A percentile compares a stretch with the other conserved stretches of the same genome.
phyloP scores from a whole-genome alignment of 1,284 basidiomycete species.

The Taiwanofungus camphoratus region DNA sequence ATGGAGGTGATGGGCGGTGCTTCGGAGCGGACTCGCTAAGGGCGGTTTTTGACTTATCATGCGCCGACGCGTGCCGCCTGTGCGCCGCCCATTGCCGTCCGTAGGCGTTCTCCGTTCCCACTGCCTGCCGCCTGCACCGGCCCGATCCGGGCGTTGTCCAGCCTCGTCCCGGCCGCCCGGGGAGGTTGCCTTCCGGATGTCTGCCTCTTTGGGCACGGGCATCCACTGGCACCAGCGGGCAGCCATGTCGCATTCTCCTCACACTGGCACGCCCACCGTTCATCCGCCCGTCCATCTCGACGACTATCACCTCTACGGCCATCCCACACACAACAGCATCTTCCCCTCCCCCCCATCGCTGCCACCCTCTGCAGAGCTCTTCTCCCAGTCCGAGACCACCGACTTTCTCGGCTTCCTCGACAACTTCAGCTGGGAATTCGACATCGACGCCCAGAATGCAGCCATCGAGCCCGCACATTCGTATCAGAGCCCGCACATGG shows the following conservation, averaged over 20 bases:
- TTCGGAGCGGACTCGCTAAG: slow-evolving; percentile 60
- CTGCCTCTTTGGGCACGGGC: background rate
- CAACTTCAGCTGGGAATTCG: slow-evolving; percentile 64
- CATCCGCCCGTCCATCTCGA: slow-evolving; percentile 37
- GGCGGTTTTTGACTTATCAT: slow-evolving; percentile 18
- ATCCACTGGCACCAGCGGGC: slow-evolving; percentile 8
- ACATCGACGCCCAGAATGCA: slow-evolving; percentile 26
- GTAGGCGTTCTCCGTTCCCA: background rate
- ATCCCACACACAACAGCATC: slow-evolving; percentile 38
- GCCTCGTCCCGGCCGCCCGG: background rate
- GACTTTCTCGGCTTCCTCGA: slow-evolving; percentile 74
- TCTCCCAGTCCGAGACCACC: slow-evolving; percentile 64
- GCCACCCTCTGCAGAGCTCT: slow-evolving; percentile 67
- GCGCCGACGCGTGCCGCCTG: background rate
- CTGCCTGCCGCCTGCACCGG: slow-evolving; percentile 4
- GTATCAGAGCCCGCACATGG: slow-evolving; percentile 16
- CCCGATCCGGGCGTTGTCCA: background rate
- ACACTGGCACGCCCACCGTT: slow-evolving; percentile 7
- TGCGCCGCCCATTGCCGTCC: background rate
- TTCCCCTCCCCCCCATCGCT: slow-evolving; percentile 55
- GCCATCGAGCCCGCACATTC: slow-evolving; percentile 11
- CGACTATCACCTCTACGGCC: slow-evolving; percentile 66
- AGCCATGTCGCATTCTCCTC: slow-evolving; percentile 17
- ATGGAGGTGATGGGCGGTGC: slow-evolving; percentile 50
- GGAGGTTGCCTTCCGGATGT: background rate